A percentile compares a stretch with the other conserved stretches of the same genome.
phyloP scores from a whole-genome alignment of 495 filamentous ascomycete species.

The Talaromyces liani region DNA sequence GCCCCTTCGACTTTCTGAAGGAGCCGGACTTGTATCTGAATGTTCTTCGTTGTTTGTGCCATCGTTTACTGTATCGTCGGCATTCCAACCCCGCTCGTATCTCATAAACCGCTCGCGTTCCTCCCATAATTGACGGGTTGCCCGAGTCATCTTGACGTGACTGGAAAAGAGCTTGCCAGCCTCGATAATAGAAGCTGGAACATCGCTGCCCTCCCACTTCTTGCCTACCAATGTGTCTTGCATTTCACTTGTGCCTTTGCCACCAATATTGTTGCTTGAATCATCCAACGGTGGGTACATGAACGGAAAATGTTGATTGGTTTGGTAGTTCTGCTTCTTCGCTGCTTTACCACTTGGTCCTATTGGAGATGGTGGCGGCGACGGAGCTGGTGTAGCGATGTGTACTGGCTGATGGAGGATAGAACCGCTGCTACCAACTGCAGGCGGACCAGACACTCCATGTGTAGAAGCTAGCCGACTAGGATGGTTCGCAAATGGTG shows the following conservation, averaged over 20 bases:
- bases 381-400: constrained; percentile 96
- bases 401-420: constrained; percentile 95
- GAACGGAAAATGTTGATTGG: constrained; percentile 97
- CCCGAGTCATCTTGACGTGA: constrained; percentile 80
- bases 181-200: constrained; percentile 87
- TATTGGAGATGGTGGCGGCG: constrained; percentile 86
- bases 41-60: constrained; percentile 21
- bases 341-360: constrained; percentile 83
- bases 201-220: constrained; percentile 83
- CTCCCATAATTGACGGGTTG: constrained; percentile 90
- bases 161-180: constrained; percentile 89
- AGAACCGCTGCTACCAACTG: constrained; percentile 50
- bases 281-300: constrained; percentile 88
- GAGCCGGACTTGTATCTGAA: constrained; percentile 33
- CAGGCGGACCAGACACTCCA: constrained; percentile 34
- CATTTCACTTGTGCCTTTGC: constrained; percentile 68
- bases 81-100: constrained; percentile 82
- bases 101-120: constrained; percentile 85
- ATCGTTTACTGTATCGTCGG: constrained; percentile 44
- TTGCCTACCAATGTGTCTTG: constrained; percentile 72
- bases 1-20: constrained; percentile 20
- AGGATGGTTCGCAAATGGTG: constrained; percentile 70
- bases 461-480: constrained; percentile 38
- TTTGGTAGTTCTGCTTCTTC: constrained; percentile 99
- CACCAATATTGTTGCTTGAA: constrained; percentile 74